These are phyloP conservation scores for Trametopsis cervina DNA, from an alignment of 768 basidiomycete species.

Conservation along the genomic window DNA sequence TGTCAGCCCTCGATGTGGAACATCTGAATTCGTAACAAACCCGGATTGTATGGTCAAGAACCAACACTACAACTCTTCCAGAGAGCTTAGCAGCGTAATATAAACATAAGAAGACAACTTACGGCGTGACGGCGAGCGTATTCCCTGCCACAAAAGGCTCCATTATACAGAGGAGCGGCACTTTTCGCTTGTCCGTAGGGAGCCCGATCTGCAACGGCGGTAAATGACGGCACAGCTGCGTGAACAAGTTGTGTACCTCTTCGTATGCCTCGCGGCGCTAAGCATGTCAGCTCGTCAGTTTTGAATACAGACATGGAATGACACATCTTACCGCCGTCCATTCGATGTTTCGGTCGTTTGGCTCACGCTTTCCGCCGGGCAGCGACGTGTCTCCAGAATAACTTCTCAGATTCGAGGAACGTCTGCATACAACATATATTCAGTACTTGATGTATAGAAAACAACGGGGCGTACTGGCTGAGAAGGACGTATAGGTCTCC, in stretches of 20 bases:
- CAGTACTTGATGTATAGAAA: not conserved
- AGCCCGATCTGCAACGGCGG: slow-evolving; percentile 62
- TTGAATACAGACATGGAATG: not conserved
- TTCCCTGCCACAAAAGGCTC: slow-evolving; percentile 75
- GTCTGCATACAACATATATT: slow-evolving; percentile 33
- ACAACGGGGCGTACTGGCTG: slow-evolving; percentile 51
- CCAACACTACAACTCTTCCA: slow-evolving; percentile 73
- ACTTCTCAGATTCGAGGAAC: slow-evolving; percentile 61
- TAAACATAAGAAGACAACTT: slow-evolving; percentile 24
- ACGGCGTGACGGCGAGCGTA: slow-evolving; percentile 80
- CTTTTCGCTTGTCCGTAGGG: slow-evolving; percentile 58
- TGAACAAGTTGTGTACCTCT: too few relatives aligned
- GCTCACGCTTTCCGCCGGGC: slow-evolving; percentile 80
- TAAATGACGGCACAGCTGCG: too few relatives aligned
- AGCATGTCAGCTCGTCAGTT: not conserved
- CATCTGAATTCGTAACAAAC: slow-evolving; percentile 29
- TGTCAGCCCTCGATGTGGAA: not conserved
- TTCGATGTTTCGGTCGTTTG: slow-evolving; percentile 59
- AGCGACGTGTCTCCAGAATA: slow-evolving; percentile 88
- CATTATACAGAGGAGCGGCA: slow-evolving; percentile 70
- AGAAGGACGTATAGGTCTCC: slow-evolving; percentile 84
- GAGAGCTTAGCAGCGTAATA: not conserved
- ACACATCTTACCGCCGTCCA: slow-evolving; percentile 64
- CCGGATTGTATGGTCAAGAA: slow-evolving; percentile 69
- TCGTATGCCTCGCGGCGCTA: slow-evolving; percentile 87